A percentile compares a stretch with the other conserved stretches of the same genome.
Evolutionary conservation across 2,329 filamentous ascomycete genomes (phyloP).

Genomic region (Graphium sp.): DNA sequence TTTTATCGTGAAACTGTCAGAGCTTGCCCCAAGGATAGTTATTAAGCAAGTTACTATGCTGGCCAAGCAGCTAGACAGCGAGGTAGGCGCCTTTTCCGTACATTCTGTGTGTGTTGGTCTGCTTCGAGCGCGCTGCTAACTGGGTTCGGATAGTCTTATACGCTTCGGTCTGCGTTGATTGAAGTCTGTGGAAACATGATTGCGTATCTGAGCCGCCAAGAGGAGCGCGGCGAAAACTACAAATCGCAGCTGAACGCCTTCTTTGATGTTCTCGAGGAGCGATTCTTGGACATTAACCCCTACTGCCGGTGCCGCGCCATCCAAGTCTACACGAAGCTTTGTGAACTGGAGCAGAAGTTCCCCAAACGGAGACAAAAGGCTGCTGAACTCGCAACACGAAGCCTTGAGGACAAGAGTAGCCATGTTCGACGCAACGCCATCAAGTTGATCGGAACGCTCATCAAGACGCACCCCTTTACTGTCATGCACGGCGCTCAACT

Average conservation of each 20-base stretch:
- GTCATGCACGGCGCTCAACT: constrained; percentile 82
- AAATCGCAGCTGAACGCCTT: constrained; percentile 94
- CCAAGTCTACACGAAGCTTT: constrained; percentile 83
- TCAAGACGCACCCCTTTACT: constrained; percentile 89
- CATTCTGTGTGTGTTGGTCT: neutral
- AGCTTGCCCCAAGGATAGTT: constrained; percentile 76
- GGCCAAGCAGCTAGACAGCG: constrained; percentile 88
- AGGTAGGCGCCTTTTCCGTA: constrained; percentile 32
- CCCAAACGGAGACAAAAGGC: constrained; percentile 79
- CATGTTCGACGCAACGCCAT: constrained; percentile 92
- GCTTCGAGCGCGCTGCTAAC: too few relatives aligned
- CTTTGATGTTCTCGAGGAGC: constrained; percentile 90
- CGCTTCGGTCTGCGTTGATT: constrained; percentile 80
- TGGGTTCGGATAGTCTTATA: too few relatives aligned
- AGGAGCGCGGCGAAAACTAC: constrained; percentile 81
- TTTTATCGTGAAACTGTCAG: constrained; percentile 85
- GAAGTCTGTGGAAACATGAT: constrained; percentile 97
- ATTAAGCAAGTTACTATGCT: constrained; percentile 96
- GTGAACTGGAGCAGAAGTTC: constrained; percentile 90
- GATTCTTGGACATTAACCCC: constrained; percentile 91
- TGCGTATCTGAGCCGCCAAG: constrained; percentile 73
- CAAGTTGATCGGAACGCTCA: constrained; percentile 72
- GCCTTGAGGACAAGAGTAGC: constrained; percentile 94
- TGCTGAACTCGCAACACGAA: constrained; percentile 73
- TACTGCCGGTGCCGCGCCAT: constrained; percentile 86